These are phyloP conservation scores for Centella asiatica DNA, from an alignment of 129 eudicot species.

Conservation along the genomic window DNA sequence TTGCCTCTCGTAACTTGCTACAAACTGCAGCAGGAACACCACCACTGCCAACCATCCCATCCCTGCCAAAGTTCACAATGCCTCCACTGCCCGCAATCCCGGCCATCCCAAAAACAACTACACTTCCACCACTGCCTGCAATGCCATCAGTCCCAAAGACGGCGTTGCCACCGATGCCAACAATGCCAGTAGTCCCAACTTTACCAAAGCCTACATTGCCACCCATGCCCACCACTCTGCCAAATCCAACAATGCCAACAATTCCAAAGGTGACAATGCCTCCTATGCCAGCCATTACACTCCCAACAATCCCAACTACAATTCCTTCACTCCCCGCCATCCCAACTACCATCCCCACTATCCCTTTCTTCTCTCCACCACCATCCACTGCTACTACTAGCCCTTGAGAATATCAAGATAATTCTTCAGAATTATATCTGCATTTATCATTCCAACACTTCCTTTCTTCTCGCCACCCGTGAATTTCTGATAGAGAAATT, in stretches of 20 bases:
- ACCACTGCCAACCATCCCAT: conserved; percentile 10
- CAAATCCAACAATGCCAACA: conserved; percentile 20
- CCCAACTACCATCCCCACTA: neutral
- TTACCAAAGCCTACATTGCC: conserved; percentile 9
- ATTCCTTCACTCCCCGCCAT: conserved; percentile 6
- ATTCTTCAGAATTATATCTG: too few species aligned
- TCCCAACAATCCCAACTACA: conserved; percentile 10
- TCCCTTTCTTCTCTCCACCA: conserved; percentile 24
- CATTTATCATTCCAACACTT: too few species aligned
- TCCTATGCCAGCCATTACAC: conserved; percentile 10
- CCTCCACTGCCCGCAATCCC: neutral
- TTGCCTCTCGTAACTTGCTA: conserved; percentile 27
- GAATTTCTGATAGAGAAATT: too few species aligned
- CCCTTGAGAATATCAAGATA: too few species aligned
- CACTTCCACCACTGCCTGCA: neutral
- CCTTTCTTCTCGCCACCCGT: too few species aligned
- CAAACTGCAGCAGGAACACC: conserved; percentile 26
- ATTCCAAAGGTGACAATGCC: conserved; percentile 13
- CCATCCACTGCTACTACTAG: conserved; percentile 25
- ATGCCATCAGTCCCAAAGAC: neutral
- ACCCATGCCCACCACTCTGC: too few species aligned
- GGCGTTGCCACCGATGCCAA: conserved; percentile 16
- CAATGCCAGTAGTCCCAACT: conserved; percentile 15
- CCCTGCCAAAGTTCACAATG: neutral
- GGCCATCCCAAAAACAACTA: neutral